These are phyloP conservation scores for Pluteus cervinus DNA, from an alignment of 768 basidiomycete genomes.

Conservation along the genomic window DNA sequence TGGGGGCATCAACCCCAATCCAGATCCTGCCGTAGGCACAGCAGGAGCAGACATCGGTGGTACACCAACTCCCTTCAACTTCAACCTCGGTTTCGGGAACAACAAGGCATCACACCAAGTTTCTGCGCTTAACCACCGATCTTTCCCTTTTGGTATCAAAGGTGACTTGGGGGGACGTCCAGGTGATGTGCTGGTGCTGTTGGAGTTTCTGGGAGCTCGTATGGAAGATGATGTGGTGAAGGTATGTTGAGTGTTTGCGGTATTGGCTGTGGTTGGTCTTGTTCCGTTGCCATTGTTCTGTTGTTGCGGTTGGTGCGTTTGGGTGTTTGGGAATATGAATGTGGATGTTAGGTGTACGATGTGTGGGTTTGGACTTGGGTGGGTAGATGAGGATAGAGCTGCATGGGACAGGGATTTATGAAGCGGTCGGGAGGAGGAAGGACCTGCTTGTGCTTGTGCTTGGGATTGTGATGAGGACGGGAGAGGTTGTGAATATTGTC, in stretches of 20 bases:
- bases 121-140: constrained; percentile 68
- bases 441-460: not conserved
- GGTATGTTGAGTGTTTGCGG: no score
- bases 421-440: no score
- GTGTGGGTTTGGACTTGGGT: constrained; percentile 2
- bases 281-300: no score
- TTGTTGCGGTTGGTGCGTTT: no score
- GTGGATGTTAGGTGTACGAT: constrained; percentile 8
- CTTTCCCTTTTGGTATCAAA: constrained; percentile 37
- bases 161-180: no score
- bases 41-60: no score
- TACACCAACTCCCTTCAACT: constrained; percentile 32
- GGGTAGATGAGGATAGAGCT: not conserved
- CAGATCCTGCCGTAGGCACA: no score
- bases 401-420: not conserved
- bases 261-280: no score
- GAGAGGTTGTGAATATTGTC: not conserved
- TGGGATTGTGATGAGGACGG: not conserved
- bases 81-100: constrained; percentile 71
- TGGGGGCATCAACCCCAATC: no score
- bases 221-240: no score
- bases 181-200: no score
- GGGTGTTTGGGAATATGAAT: constrained; percentile 24
- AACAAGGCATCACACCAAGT: constrained; percentile 79
- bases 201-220: no score